These are phyloP conservation scores for Nothomitra cinnamomea DNA, from an alignment of 2,329 filamentous ascomycete genomes.

Conservation along the genomic window DNA sequence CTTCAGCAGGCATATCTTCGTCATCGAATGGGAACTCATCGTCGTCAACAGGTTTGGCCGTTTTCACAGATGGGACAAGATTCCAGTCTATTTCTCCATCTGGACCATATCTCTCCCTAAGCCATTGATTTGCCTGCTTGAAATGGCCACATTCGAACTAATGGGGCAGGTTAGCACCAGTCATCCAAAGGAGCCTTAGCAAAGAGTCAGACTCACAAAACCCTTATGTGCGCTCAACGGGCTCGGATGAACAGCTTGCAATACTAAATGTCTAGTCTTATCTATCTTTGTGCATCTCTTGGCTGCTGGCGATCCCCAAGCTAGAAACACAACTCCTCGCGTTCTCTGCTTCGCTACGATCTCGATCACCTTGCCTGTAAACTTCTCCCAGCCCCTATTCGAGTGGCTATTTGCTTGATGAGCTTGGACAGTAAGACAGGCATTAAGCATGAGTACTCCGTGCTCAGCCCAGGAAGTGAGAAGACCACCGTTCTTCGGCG, in stretches of 20 bases:
- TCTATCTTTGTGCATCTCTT: conserved; percentile 64
- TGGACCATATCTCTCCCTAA: conserved; percentile 60
- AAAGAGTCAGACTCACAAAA: conserved; percentile 37
- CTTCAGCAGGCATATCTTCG: neutral
- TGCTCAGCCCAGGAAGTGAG: conserved; percentile 88
- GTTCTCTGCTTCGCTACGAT: conserved; percentile 61
- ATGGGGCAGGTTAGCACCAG: conserved; percentile 20
- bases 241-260: conserved; percentile 81
- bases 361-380: conserved; percentile 86
- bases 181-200: neutral
- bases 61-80: conserved; percentile 17
- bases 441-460: conserved; percentile 86
- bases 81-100: conserved; percentile 78
- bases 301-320: conserved; percentile 77
- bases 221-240: conserved; percentile 73
- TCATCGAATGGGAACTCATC: neutral
- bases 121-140: conserved; percentile 69
- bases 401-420: conserved; percentile 77
- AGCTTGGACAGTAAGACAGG: conserved; percentile 81
- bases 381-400: conserved; percentile 77
- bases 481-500: conserved; percentile 62
- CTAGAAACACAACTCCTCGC: conserved; percentile 80
- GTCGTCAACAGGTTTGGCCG: neutral
- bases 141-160: conserved; percentile 68
- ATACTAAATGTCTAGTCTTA: conserved; percentile 55